phyloP scores from a whole-genome alignment of 345 rosid species.

The Eucalyptus camaldulensis region DNA sequence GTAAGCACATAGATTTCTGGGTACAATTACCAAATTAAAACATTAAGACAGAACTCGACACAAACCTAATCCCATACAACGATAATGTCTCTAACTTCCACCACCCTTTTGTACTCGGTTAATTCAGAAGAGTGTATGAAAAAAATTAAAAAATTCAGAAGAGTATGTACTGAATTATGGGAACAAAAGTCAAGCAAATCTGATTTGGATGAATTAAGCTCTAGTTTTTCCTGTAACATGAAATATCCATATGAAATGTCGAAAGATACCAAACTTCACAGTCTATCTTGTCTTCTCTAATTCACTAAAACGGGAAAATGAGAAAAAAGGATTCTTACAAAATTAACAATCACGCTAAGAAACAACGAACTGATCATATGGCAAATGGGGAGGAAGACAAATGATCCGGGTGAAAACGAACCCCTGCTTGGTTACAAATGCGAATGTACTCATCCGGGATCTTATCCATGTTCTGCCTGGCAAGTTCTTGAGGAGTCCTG shows the following conservation, averaged over 20 bases:
- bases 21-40: background rate
- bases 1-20: background rate
- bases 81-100: background rate
- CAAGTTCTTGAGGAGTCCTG: slow-evolving; percentile 31
- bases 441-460: slow-evolving; percentile 30
- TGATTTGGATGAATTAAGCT: background rate
- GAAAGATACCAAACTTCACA: background rate
- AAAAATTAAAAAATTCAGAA: background rate
- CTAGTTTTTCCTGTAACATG: background rate
- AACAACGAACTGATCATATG: background rate
- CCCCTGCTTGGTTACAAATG: slow-evolving; percentile 50
- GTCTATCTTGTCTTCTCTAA: background rate
- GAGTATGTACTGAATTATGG: background rate
- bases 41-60: background rate
- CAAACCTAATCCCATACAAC: background rate
- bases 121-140: background rate
- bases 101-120: background rate
- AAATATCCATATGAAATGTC: background rate
- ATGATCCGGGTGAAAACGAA: background rate
- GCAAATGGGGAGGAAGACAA: slow-evolving; percentile 4
- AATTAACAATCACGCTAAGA: background rate
- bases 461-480: slow-evolving; percentile 29
- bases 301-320: background rate
- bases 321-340: background rate
- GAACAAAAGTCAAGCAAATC: background rate